Conservation (phyloP, 148 eudicot species). For the Rhododendron kiyosumense region DNA sequence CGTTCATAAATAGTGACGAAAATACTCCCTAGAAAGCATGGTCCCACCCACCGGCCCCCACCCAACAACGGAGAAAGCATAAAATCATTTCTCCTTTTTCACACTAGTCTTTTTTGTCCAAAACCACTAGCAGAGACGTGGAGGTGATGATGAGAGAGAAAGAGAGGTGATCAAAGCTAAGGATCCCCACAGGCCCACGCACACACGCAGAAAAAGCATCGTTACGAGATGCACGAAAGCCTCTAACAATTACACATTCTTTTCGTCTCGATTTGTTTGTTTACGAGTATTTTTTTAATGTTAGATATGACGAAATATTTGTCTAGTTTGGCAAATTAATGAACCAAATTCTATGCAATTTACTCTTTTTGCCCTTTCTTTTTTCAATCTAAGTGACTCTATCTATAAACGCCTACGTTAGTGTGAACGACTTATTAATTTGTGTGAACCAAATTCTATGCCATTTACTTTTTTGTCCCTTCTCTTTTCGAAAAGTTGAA, state of each 20-base stretch:
- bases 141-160: background rate
- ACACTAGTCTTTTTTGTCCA: background rate
- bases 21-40: background rate
- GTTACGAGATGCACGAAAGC: background rate
- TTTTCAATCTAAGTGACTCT: background rate
- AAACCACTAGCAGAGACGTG: background rate
- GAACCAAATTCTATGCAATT: background rate
- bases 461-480: too few species aligned
- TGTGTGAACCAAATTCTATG: too few species aligned
- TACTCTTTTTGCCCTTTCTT: background rate
- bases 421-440: too few species aligned
- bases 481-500: too few species aligned
- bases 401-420: too few species aligned
- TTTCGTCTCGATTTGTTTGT: background rate
- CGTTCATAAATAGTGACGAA: background rate
- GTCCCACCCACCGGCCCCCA: background rate
- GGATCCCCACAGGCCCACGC: background rate
- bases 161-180: background rate
- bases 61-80: background rate
- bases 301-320: background rate
- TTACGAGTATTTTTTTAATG: background rate
- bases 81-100: background rate
- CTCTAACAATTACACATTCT: background rate
- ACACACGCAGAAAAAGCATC: too few species aligned
- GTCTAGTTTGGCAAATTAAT: background rate